Base-by-base conservation (phyloP, 306 rosid genomes). In the Sphenostylis stenocarpa region DNA sequence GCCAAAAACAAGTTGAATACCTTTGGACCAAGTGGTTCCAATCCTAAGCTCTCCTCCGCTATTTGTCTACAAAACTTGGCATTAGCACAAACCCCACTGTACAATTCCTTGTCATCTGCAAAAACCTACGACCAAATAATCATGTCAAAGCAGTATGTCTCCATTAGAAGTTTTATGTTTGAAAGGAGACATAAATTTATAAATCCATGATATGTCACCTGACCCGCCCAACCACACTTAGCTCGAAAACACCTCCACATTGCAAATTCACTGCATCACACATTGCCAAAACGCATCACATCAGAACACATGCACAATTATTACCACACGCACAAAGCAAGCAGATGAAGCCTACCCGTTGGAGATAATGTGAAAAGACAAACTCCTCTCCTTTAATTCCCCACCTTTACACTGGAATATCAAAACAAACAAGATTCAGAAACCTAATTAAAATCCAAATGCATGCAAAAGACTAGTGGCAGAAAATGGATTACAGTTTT, bases 231-330 rank as follows among this genome's bases (percentile, higher is more conserved):
- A 17, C 90, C 89, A 55, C 98, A 94, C 12, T 84, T 72, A 64
- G 70, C 58, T 52, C 82, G 92, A 80, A 91, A 94, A 77, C 98
- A 94, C 84, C 98, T 88, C 97, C 97, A 91, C 96, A 90, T 90
- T 38, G 96, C 98, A 77, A 90, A 84, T 69, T 84, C 91, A 78
- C 97, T 94, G 65, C 48, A 70, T 44, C 20, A 51, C 45, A 67
- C 73, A 84, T 53, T n/a, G 11, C 44, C 74, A 81, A n/a, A 80
- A 21, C 57, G 33, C 31, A 68, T 44, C 84, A 79, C 52, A 19
- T 63, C 65, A 84, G 26, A 57, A 58, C 16, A 26, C 16, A 26
- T n/a, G n/a, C 9, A 17, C 19, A 67, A 78, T 45, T 17, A 29
- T 66, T 29, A 24, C 58, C 64, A 47, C 36, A 66, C 17, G 29